Conservation (phyloP, 371 early-diverging fungal genomes). For the Mucor plumbeus region DNA sequence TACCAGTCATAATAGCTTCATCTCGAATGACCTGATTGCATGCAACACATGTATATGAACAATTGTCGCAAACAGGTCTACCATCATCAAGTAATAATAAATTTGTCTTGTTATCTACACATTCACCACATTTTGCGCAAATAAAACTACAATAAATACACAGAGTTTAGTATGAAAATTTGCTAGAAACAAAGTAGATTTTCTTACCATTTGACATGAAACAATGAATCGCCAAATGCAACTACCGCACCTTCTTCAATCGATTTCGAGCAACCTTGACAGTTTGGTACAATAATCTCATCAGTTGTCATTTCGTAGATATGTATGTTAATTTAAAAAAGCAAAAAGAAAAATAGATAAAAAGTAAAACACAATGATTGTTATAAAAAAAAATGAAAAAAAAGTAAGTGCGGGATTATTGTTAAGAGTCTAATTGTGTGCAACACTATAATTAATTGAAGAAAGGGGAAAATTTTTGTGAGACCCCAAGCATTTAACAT, state of each 20-base stretch:
- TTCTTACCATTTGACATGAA: slow-evolving; percentile 84
- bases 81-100: slow-evolving; percentile 79
- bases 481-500: background rate
- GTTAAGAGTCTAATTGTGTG: slow-evolving; percentile 8
- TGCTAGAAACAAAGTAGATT: background rate
- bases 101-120: slow-evolving; percentile 76
- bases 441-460: slow-evolving; percentile 5
- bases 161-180: background rate
- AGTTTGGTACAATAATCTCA: slow-evolving; percentile 32
- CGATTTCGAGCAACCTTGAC: slow-evolving; percentile 69
- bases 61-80: slow-evolving; percentile 83
- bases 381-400: no score
- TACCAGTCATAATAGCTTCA: slow-evolving; percentile 88
- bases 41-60: slow-evolving; percentile 80
- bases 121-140: slow-evolving; percentile 75
- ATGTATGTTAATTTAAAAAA: slow-evolving; percentile 5
- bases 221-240: slow-evolving; percentile 81
- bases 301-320: slow-evolving; percentile 14
- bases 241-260: slow-evolving; percentile 84
- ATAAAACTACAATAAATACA: slow-evolving; percentile 58
- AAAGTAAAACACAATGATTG: slow-evolving; percentile 13
- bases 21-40: slow-evolving; percentile 81
- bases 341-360: slow-evolving; percentile 5
- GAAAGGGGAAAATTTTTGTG: background rate
- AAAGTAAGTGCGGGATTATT: background rate